Conservation (phyloP, 306 rosid genomes). For the Mucuna pruriens region DNA sequence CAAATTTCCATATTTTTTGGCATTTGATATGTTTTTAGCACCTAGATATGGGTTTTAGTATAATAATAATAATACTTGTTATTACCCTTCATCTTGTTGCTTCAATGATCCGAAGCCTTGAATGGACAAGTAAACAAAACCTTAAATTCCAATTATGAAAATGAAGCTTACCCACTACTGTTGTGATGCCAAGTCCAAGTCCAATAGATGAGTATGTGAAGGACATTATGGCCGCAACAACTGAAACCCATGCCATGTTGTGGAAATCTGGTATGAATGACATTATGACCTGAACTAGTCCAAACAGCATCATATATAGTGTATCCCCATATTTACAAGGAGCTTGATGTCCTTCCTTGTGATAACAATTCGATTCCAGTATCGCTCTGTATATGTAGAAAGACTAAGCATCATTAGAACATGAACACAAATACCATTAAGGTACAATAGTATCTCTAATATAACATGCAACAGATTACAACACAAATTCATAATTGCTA, state of each 20-base stretch:
- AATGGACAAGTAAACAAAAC: not conserved
- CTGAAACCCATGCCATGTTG: conserved; percentile 77
- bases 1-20: not conserved
- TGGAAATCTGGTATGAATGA: conserved; percentile 87
- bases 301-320: conserved; percentile 69
- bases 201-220: conserved; percentile 74
- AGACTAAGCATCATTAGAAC: not conserved
- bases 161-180: conserved; percentile 56
- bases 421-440: not conserved
- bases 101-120: conserved; percentile 1
- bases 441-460: not conserved
- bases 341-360: conserved; percentile 76
- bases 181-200: conserved; percentile 70
- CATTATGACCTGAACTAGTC: conserved; percentile 68
- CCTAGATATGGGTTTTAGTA: conserved; percentile 22
- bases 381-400: conserved; percentile 63
- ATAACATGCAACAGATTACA: not conserved
- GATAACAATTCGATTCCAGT: conserved; percentile 76
- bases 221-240: conserved; percentile 80
- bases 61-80: conserved; percentile 11
- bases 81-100: not conserved
- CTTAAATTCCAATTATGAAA: conserved; percentile 16
- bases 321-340: conserved; percentile 62
- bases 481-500: not conserved
- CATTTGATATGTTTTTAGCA: not conserved